These are phyloP conservation scores for Aspergillus arachidicola DNA, from an alignment of 2,329 filamentous ascomycete species.

Conservation along the genomic window DNA sequence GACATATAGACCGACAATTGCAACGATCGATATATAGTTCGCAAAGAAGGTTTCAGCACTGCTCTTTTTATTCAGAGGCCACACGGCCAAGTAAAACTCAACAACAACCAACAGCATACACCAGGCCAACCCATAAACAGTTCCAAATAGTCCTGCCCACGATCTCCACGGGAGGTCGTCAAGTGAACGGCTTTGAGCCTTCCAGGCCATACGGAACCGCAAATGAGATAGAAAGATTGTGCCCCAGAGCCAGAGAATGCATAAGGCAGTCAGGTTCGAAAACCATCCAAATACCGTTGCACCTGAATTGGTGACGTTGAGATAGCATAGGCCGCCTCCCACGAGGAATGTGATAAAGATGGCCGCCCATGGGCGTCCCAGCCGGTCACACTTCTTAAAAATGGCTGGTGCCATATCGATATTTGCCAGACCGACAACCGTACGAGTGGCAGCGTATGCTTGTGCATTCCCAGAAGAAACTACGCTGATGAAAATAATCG, in stretches of 20 bases:
- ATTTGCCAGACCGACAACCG: constrained; percentile 56
- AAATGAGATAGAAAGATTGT: constrained; percentile 69
- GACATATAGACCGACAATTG: constrained; percentile 45
- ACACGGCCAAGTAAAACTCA: constrained; percentile 52
- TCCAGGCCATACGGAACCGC: constrained; percentile 66
- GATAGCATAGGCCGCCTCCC: constrained; percentile 46
- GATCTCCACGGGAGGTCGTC: constrained; percentile 46
- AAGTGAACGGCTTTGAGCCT: constrained; percentile 36
- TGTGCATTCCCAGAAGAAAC: constrained; percentile 62
- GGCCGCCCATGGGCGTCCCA: constrained; percentile 48
- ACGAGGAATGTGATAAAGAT: constrained; percentile 41
- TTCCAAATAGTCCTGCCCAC: constrained; percentile 46
- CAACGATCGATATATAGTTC: constrained; percentile 48
- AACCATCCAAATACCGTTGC: constrained; percentile 65
- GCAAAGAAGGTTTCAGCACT: constrained; percentile 49
- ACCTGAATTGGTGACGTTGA: constrained; percentile 48
- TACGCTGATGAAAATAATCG: constrained; percentile 64
- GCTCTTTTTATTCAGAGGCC: constrained; percentile 39
- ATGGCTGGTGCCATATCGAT: constrained; percentile 49
- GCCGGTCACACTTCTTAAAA: constrained; percentile 49
- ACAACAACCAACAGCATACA: constrained; percentile 48
- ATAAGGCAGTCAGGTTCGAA: constrained; percentile 64
- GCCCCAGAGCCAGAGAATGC: constrained; percentile 67
- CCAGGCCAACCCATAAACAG: constrained; percentile 48
- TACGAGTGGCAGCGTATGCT: constrained; percentile 61